Conservation (phyloP, 2,329 filamentous ascomycete genomes). For the Exophiala mesophila region DNA sequence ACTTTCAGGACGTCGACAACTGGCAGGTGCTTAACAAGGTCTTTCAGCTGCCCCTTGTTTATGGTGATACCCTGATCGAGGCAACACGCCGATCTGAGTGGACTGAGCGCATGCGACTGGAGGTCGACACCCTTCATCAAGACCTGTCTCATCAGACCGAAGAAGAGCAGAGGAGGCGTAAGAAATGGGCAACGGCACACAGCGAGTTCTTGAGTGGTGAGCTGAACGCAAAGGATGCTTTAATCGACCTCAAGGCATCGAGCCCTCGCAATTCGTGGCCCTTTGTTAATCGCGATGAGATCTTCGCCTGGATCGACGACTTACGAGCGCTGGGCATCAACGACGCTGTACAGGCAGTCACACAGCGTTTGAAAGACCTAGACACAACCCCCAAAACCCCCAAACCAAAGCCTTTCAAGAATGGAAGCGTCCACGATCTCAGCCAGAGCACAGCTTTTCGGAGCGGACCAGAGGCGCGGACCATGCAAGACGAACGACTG, state of each 20-base stretch:
- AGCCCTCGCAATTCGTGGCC: slow-evolving; percentile 81
- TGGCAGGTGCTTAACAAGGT: slow-evolving; percentile 78
- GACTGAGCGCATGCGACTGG: slow-evolving; percentile 82
- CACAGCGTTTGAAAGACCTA: slow-evolving; percentile 72
- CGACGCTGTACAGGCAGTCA: slow-evolving; percentile 64
- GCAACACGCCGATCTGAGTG: slow-evolving; percentile 82
- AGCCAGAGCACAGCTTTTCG: slow-evolving; percentile 82
- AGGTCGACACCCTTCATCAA: slow-evolving; percentile 82
- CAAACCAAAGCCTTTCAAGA: slow-evolving; percentile 84
- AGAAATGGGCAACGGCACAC: slow-evolving; percentile 68
- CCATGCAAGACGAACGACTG: slow-evolving; percentile 75
- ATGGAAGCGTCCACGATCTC: slow-evolving; percentile 89
- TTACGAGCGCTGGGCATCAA: slow-evolving; percentile 63
- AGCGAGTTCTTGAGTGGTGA: slow-evolving; percentile 25
- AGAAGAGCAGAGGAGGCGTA: slow-evolving; percentile 81
- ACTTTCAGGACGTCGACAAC: slow-evolving; percentile 69
- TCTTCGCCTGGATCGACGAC: slow-evolving; percentile 66
- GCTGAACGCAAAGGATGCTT: slow-evolving; percentile 44
- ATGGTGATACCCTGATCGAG: slow-evolving; percentile 83
- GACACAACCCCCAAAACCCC: slow-evolving; percentile 80
- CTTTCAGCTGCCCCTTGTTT: slow-evolving; percentile 79
- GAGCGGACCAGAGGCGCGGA: slow-evolving; percentile 72
- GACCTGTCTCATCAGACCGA: slow-evolving; percentile 90
- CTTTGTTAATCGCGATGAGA: slow-evolving; percentile 65
- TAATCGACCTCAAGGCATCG: slow-evolving; percentile 78